Base-by-base conservation (phyloP, 148 eudicot genomes). In the Oxyria digyna region DNA sequence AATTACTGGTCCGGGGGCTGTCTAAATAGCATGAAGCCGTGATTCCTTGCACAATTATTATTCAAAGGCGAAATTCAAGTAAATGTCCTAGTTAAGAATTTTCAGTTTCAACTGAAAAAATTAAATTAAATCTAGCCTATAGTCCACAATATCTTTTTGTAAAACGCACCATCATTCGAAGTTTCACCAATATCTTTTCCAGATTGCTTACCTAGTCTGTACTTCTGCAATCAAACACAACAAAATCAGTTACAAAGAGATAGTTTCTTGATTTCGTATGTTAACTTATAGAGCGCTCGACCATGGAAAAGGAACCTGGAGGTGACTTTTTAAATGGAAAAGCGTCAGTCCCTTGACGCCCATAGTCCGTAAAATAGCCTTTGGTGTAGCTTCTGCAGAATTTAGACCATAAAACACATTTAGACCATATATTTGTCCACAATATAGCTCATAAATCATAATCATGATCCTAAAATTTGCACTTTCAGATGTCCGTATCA, bases 171-270 rank as follows among this genome's bases (percentile, higher is more conserved):
- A 76, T 89, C 91, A 77, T 81, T 86, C 54, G 87, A 71, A 62
- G 87, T 78, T 75, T 86, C 96, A 84, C 78, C 79, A 73, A 84
- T 76, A 74, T 89, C 96, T 76, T 84, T 86, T 69, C 87, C 96
- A 72, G 88, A 88, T 81, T 84, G 95, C 88, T 88, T 88, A 74
- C 95, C 95, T 77, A 86, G 76, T 81, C 91, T 84, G 82, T 86
- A 88, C 78, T 88, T 88, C 95, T 88, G 95, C 71, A 78, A 77
- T 67, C 68, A 67, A 78, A 69, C 35, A 85, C 55, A 74, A 72
- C 6, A 37, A 67, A 29, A 29, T 59, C 65, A 59, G 17, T 59
- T 29, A 31, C 13, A 24, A 15, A 35, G 18, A 54, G 62, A 37
- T 3, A 24, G 21, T 54, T 5, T 23, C 64, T 37, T 4, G 23